Evolutionary conservation across 768 basidiomycete genomes (phyloP).

Genomic region (Favolaschia claudopus): DNA sequence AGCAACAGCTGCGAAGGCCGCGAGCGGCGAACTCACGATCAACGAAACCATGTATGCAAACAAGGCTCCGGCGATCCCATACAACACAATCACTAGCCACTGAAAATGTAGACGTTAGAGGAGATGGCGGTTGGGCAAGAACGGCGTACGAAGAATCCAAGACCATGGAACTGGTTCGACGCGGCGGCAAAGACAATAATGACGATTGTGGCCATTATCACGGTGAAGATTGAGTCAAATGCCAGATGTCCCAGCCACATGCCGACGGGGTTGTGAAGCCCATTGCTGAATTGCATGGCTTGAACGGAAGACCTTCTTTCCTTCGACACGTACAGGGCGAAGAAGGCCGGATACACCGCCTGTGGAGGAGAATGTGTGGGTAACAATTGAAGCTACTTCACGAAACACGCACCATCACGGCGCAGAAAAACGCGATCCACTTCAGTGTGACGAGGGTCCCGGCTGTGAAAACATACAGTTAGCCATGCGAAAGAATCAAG

Average conservation of each 20-base stretch:
- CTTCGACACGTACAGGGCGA: constrained; percentile 75
- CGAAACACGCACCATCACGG: constrained; percentile 62
- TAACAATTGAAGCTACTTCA: not conserved
- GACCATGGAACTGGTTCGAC: constrained; percentile 70
- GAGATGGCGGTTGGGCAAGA: not conserved
- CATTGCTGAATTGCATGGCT: constrained; percentile 85
- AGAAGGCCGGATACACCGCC: constrained; percentile 86
- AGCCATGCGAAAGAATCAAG: not conserved
- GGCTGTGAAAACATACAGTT: constrained; percentile 12
- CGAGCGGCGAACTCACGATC: constrained; percentile 67
- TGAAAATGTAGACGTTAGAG: constrained; percentile 33
- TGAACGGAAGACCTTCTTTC: constrained; percentile 78
- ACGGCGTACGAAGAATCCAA: constrained; percentile 65
- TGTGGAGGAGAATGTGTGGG: constrained; percentile 32
- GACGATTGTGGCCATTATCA: constrained; percentile 70
- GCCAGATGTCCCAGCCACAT: constrained; percentile 83
- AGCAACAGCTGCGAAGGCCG: constrained; percentile 76
- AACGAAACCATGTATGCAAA: constrained; percentile 75
- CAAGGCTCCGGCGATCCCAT: constrained; percentile 71
- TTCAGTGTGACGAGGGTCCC: constrained; percentile 69
- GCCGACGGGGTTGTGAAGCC: constrained; percentile 70
- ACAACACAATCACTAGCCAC: constrained; percentile 78
- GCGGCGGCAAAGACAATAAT: constrained; percentile 64
- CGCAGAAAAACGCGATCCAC: constrained; percentile 80
- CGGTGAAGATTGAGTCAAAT: constrained; percentile 70